Conservation (phyloP, 176 grass and related monocot genomes). For the Luzula sylvatica region DNA sequence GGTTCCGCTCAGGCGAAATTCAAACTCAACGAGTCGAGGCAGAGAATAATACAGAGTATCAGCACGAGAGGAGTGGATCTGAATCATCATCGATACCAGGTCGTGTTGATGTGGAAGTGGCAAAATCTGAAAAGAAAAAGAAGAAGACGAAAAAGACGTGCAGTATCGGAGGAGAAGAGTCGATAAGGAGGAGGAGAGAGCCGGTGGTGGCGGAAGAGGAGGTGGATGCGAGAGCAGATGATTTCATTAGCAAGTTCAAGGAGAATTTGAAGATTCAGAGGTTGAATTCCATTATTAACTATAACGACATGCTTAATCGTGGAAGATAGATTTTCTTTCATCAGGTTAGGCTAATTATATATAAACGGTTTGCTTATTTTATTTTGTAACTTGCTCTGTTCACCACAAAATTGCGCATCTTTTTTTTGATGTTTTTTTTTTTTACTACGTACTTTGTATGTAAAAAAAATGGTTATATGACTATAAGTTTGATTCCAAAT, state of each 20-base stretch:
- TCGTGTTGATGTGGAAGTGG: no score
- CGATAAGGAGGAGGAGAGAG: conserved; percentile 13
- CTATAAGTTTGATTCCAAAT: conserved; percentile 3
- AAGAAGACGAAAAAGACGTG: conserved; percentile 2
- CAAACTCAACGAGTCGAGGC: background rate
- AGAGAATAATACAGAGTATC: conserved; percentile 2
- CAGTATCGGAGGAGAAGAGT: conserved; percentile 12
- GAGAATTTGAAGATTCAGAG: conserved; percentile 79
- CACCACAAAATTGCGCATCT: background rate
- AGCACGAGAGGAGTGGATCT: conserved; percentile 36
- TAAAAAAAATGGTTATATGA: conserved; percentile 7
- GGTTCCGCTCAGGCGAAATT: conserved; percentile 44
- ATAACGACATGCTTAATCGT: conserved; percentile 46
- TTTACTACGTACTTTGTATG: conserved; percentile 2
- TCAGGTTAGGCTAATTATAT: no score
- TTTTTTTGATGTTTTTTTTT: conserved; percentile 9
- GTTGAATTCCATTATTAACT: conserved; percentile 65
- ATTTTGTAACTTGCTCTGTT: background rate
- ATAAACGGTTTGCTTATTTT: background rate
- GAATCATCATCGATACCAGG: conserved; percentile 11
- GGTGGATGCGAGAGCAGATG: conserved; percentile 31
- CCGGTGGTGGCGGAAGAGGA: conserved; percentile 16
- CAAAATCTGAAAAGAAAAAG: conserved; percentile 4
- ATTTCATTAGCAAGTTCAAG: conserved; percentile 26
- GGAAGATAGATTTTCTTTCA: conserved; percentile 17